A percentile compares a stretch with the other conserved stretches of the same genome.
Conservation (phyloP, 371 early-diverging fungal genomes). For the Mucor indicus region DNA sequence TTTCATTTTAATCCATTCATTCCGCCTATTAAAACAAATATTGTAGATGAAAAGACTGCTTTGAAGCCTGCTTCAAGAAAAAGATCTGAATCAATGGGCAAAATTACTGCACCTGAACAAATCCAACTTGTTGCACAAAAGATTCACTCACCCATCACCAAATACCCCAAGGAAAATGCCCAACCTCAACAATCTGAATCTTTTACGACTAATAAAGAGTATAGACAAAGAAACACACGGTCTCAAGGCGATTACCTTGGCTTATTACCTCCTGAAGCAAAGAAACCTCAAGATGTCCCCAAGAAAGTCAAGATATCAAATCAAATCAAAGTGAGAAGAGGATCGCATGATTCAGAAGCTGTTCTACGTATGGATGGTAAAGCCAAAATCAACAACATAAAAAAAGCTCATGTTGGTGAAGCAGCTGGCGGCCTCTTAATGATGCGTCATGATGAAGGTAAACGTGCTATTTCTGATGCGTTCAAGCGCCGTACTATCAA, state of each 20-base stretch:
- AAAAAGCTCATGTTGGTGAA: conserved; percentile 36
- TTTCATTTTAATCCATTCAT: too few relatives aligned
- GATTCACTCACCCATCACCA: conserved; percentile 10
- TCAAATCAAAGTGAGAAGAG: conserved; percentile 33
- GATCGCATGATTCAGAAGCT: conserved; percentile 34
- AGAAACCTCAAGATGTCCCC: not conserved
- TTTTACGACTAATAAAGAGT: not conserved
- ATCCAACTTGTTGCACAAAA: conserved; percentile 12
- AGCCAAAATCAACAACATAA: conserved; percentile 5
- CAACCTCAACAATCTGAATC: not conserved
- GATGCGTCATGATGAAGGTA: conserved; percentile 33
- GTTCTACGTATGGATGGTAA: conserved; percentile 14
- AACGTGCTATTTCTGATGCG: conserved; percentile 1
- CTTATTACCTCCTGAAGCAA: conserved; percentile 18
- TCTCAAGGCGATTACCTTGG: conserved; percentile 37
- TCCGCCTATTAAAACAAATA: too few relatives aligned
- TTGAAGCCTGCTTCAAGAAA: too few relatives aligned
- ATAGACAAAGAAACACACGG: conserved; percentile 29
- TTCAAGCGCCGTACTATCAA: conserved; percentile 1
- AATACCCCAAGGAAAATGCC: conserved; percentile 9
- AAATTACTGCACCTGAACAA: conserved; percentile 15
- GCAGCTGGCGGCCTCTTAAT: conserved; percentile 44
- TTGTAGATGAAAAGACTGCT: too few relatives aligned
- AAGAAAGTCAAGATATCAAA: conserved; percentile 39
- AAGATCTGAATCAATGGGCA: conserved; percentile 21